Base-by-base conservation (phyloP, 2,329 filamentous ascomycete genomes). In the Colletotrichum aenigma region DNA sequence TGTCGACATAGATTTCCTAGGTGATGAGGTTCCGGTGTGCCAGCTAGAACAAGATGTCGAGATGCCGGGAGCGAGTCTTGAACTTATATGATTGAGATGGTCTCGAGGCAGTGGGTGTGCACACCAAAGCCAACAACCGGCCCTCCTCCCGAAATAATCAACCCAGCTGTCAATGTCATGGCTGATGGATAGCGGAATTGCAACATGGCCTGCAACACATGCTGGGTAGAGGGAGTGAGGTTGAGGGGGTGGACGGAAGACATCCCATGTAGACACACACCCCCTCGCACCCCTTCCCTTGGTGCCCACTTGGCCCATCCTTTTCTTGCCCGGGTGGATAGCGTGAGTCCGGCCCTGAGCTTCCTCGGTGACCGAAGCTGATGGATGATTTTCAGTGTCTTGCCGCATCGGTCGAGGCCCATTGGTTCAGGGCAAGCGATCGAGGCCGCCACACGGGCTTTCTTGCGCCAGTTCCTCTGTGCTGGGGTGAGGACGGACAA, bases 331-430 rank as follows among this genome's bases (percentile, higher is more conserved):
- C 64, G 73, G 78, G 55, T 74, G 77, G 72, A 78, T 79, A 79
- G 79, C 78, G 79, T 78, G 70, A 74, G 83, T 83, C 85, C 85
- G 85, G 84, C 77, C 79, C 80, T 82, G 80, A 79, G 81, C 79
- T 78, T 76, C 79, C 80, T 87, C 86, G 86, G 86, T 85, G 80
- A 86, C 86, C 86, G 86, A 87, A 86, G 81, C 79, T 82, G 80
- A 81, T 83, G 81, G 81, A 77, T 78, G 80, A 84, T 83, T 80
- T 81, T 81, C 82, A 81, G 81, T 78, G 82, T 79, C 79, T 82
- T 84, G 80, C 84, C 83, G 80, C 77, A 83, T 84, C 81, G 78
- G 83, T 83, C 62, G 69, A 70, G 73, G 13, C 64, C 70, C 72
- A 76, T 77, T 76, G 76, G 76, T 64, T 76, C 70, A 74, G 70